Conservation (phyloP, 2,329 filamentous ascomycete genomes). For the Plenodomus tracheiphilus region DNA sequence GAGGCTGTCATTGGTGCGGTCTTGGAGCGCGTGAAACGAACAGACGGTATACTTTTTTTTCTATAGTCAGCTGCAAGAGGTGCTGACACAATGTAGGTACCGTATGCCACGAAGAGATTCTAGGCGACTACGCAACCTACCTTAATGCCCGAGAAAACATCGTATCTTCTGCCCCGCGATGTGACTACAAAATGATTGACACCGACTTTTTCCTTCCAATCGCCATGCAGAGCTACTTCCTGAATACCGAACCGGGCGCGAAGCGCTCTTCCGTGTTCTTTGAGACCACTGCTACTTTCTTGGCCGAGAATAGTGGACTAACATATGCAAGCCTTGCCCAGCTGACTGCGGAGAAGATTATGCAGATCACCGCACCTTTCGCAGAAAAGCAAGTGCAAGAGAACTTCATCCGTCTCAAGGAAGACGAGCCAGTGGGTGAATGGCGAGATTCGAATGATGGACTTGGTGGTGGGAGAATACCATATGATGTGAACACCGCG, state of each 20-base stretch:
- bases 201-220: conserved; percentile 65
- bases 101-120: conserved; percentile 67
- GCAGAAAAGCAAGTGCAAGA: conserved; percentile 54
- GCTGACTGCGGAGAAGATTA: conserved; percentile 61
- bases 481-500: conserved; percentile 67
- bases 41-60: conserved; percentile 50
- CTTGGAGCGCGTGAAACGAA: conserved; percentile 62
- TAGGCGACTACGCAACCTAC: conserved; percentile 67
- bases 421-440: conserved; percentile 59
- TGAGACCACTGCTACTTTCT: conserved; percentile 51
- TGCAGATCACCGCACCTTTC: conserved; percentile 60
- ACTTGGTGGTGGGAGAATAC: conserved; percentile 64
- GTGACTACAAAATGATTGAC: conserved; percentile 65
- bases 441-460: conserved; percentile 67
- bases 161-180: conserved; percentile 56
- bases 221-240: conserved; percentile 62
- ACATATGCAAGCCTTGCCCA: conserved; percentile 58
- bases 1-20: conserved; percentile 66
- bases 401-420: conserved; percentile 63
- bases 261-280: conserved; percentile 45
- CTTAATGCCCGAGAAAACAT: conserved; percentile 60
- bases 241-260: conserved; percentile 50
- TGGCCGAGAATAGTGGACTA: conserved; percentile 56
- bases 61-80: background rate
- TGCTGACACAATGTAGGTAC: conserved; percentile 29